Percentiles rank a stretch among this genome's conserved stretches.
phyloP scores from a whole-genome alignment of 2,329 filamentous ascomycete species.

The Shiraia sp. region DNA sequence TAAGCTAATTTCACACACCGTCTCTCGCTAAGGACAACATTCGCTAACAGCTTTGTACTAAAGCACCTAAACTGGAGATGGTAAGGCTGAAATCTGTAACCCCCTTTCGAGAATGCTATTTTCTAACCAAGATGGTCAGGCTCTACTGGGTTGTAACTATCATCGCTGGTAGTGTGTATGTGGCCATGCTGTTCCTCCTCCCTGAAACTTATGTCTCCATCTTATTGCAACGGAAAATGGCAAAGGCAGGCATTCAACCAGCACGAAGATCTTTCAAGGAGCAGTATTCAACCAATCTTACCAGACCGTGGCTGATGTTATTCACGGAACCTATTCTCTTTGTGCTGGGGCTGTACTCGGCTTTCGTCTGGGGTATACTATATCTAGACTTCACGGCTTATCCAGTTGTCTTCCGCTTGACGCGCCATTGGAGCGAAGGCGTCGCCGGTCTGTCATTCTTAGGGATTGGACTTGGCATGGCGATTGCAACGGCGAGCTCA shows the following conservation, averaged over 20 bases:
- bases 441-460: slow-evolving; percentile 6
- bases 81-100: slow-evolving; percentile 48
- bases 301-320: slow-evolving; percentile 65
- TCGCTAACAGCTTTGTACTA: no score
- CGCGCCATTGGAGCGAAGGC: slow-evolving; percentile 4
- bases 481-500: slow-evolving; percentile 3
- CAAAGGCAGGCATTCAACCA: slow-evolving; percentile 49
- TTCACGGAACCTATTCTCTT: slow-evolving; percentile 70
- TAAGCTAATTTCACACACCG: no score
- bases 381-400: slow-evolving; percentile 52
- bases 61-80: no score
- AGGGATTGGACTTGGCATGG: slow-evolving; percentile 9
- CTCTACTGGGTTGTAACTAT: slow-evolving; percentile 8
- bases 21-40: no score
- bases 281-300: slow-evolving; percentile 64
- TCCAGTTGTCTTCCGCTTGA: slow-evolving; percentile 4
- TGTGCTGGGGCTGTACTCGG: slow-evolving; percentile 67
- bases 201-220: slow-evolving; percentile 59
- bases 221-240: slow-evolving; percentile 45
- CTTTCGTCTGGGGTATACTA: slow-evolving; percentile 66
- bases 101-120: slow-evolving; percentile 56
- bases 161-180: slow-evolving; percentile 4
- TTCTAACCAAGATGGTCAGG: slow-evolving; percentile 9
- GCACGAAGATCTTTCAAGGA: slow-evolving; percentile 62
- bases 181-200: slow-evolving; percentile 46